phyloP scores from a whole-genome alignment of 2,329 filamentous ascomycete species.

The Fusarium virguliforme region DNA sequence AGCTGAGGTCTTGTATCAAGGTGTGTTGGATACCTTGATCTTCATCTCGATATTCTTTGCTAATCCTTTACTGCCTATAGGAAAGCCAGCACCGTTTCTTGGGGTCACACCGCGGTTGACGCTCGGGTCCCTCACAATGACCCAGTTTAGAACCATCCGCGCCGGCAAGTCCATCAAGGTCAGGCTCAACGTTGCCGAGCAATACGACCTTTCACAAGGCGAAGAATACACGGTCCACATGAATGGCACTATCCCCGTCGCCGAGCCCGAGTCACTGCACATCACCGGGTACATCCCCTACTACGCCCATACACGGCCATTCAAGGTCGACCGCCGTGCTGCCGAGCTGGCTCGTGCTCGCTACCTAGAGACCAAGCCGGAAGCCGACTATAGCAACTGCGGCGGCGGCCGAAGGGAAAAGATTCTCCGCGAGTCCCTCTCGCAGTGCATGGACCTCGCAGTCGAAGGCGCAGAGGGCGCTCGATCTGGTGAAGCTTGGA shows the following conservation, averaged over 20 bases:
- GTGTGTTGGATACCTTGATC: not conserved
- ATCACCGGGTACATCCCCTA: not conserved
- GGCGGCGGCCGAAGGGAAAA: not conserved
- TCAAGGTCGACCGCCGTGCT: not conserved
- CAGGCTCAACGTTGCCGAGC: not conserved
- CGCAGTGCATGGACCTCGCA: not conserved
- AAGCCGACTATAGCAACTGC: not conserved
- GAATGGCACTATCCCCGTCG: not conserved
- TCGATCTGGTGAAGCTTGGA: not conserved
- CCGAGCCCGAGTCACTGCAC: not conserved
- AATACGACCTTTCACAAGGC: not conserved
- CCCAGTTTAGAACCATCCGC: not conserved
- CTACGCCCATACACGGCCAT: not conserved
- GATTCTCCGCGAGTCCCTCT: not conserved
- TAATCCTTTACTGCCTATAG: not conserved
- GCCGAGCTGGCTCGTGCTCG: not conserved
- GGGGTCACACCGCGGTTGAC: not conserved
- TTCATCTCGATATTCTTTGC: no score
- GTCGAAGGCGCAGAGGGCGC: not conserved
- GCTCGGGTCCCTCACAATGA: not conserved
- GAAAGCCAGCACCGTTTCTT: not conserved
- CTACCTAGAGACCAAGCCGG: not conserved
- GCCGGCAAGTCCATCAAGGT: not conserved
- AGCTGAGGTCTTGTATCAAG: not conserved
- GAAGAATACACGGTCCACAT: not conserved